Evolutionary conservation across 1,139 yeast species (phyloP).

Genomic region (Sugiyamaella japonica): DNA sequence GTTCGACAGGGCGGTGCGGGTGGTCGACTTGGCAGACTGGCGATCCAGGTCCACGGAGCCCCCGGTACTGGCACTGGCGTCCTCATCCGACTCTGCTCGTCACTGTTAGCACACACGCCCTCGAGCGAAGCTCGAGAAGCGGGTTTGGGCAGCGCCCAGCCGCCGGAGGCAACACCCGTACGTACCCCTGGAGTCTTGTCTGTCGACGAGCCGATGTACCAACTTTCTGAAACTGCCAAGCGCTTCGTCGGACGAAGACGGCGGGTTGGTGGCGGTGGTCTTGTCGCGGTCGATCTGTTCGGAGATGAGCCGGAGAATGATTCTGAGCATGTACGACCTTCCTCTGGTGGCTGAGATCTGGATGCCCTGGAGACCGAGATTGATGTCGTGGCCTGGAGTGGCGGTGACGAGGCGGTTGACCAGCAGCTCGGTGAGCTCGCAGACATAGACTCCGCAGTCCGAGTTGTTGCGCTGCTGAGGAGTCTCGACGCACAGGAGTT

Average conservation of each 20-base stretch:
- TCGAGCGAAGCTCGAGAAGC: too few relatives aligned
- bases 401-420: constrained; percentile 43
- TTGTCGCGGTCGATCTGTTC: constrained; percentile 11
- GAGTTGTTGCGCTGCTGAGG: constrained; percentile 77
- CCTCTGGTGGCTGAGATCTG: constrained; percentile 47
- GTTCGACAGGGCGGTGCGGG: neutral
- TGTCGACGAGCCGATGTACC: constrained; percentile 1
- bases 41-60: neutral
- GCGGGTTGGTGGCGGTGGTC: neutral
- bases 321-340: constrained; percentile 46
- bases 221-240: neutral
- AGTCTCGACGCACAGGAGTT: constrained; percentile 43
- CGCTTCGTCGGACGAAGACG: too few relatives aligned
- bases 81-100: neutral
- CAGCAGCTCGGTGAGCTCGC: constrained; percentile 49
- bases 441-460: constrained; percentile 76
- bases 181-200: neutral
- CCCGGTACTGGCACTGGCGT: neutral
- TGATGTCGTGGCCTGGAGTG: constrained; percentile 22
- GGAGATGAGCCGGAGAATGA: constrained; percentile 35
- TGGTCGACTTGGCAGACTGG: neutral
- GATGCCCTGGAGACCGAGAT: constrained; percentile 40
- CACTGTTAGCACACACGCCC: neutral
- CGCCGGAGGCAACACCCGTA: neutral
- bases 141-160: neutral